Base-by-base conservation (phyloP, 352 stramenopile genomes). In the Pythium sp. region DNA sequence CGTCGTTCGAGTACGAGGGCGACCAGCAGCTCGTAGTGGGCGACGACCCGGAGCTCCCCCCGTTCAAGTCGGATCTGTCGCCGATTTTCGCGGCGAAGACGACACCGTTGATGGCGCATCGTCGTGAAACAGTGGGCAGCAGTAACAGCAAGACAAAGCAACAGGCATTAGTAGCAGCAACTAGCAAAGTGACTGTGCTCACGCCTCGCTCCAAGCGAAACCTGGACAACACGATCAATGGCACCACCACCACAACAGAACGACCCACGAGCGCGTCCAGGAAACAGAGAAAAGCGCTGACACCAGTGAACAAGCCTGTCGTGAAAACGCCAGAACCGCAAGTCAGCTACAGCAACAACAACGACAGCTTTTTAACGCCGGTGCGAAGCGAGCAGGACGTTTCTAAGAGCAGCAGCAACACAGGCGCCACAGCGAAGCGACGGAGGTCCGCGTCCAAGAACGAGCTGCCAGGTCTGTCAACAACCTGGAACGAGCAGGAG, bases 401-500 rank as follows among this genome's bases (percentile, higher is more conserved):
- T 28, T 30, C 32, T 24, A 58, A 32, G 24, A 58, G 18, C 62
- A 67, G 61, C 28, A 46, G 18, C 47, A 65, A 18, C 43, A 58
- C 63, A 57, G 46, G 26, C 15, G 32, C 41, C 41, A 49, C 54
- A 63, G 46, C 63, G 58, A 62, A 34, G 49, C 36, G 58, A 15
- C 58, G 65, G 57, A 15, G 72, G 28, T 41, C 77, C 65, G 36
- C 72, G 69, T 66, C 77, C 64, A 18, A 54, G 69, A 59, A 60
- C 73, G 64, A 26, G 74, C 69, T 57, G 68, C 54, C 24, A 6
- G 34, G 51, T 20, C 28, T 67, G 14, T 72, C 70, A 4, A 69
- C 72, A 7, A 67, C 47, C 22, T 92, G 84, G 84, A 77, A 57
- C 41, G 73, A 87, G 20, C 76, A 82, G 49, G 84, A 92, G 62